Conservation (phyloP, 1,139 yeast genomes). For the Pichia sp. region DNA sequence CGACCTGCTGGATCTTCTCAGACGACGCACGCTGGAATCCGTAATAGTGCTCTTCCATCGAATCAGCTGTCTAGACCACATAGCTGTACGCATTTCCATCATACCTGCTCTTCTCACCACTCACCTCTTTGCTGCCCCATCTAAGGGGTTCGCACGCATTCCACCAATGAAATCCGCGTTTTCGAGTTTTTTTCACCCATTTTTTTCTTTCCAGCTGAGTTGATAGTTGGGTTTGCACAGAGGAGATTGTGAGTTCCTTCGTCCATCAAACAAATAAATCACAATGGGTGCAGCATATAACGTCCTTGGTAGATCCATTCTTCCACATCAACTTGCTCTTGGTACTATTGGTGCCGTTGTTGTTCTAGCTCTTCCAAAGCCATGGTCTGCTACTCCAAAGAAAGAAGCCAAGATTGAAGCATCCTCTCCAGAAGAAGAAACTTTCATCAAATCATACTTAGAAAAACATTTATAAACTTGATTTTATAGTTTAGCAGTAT, state of each 20-base stretch:
- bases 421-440: constrained; percentile 79
- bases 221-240: no score
- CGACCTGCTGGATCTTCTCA: constrained; percentile 2
- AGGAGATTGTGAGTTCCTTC: no score
- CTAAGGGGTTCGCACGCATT: no score
- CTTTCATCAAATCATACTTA: constrained; percentile 47
- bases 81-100: no score
- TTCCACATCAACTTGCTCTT: constrained; percentile 63
- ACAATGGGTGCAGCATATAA: constrained; percentile 74
- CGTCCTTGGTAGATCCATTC: constrained; percentile 68
- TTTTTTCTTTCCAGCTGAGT: no score
- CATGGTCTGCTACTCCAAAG: constrained; percentile 46
- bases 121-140: no score
- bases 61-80: no score
- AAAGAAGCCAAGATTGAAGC: constrained; percentile 64
- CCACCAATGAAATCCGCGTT: no score
- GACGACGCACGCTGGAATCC: background rate
- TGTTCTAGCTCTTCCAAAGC: constrained; percentile 56
- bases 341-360: constrained; percentile 62
- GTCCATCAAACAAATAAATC: no score
- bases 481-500: background rate
- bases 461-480: constrained; percentile 6
- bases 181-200: no score
- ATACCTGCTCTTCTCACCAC: no score
- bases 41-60: background rate